These are phyloP conservation scores for Pistacia vera DNA, from an alignment of 345 rosid genomes.

Conservation along the genomic window DNA sequence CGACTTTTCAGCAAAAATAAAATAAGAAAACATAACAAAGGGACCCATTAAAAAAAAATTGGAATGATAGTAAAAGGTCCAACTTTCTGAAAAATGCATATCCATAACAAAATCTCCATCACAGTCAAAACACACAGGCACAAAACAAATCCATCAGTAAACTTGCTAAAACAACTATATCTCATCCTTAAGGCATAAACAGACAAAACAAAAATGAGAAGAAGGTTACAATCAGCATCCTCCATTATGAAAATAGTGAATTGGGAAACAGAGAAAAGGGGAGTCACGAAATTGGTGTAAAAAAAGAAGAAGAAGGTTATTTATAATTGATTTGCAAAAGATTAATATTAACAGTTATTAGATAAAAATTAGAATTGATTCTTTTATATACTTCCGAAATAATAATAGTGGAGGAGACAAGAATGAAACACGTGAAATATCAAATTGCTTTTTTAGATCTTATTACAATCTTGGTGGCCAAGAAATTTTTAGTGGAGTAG, in stretches of 20 bases:
- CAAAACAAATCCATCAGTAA: neutral
- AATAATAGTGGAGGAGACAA: too few relatives aligned
- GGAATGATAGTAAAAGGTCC: neutral
- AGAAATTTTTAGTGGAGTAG: too few relatives aligned
- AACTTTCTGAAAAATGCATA: neutral
- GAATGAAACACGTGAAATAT: too few relatives aligned
- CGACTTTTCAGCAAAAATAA: neutral
- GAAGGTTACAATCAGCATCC: slow-evolving; percentile 30
- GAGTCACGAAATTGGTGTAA: too few relatives aligned
- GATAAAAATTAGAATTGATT: too few relatives aligned
- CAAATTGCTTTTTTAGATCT: too few relatives aligned
- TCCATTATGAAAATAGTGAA: slow-evolving; percentile 22
- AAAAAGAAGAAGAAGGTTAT: too few relatives aligned
- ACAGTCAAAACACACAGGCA: neutral
- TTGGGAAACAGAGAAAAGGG: too few relatives aligned
- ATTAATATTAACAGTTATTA: too few relatives aligned
- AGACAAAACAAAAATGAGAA: neutral
- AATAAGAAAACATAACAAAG: neutral
- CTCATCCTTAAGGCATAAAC: neutral
- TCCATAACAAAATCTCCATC: neutral
- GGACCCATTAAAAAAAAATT: neutral
- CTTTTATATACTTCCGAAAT: too few relatives aligned
- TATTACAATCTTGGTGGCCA: too few relatives aligned
- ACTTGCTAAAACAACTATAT: neutral
- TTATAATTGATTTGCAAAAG: too few relatives aligned